Base-by-base conservation (phyloP, 495 filamentous ascomycete species). In the Thozetella sp. region DNA sequence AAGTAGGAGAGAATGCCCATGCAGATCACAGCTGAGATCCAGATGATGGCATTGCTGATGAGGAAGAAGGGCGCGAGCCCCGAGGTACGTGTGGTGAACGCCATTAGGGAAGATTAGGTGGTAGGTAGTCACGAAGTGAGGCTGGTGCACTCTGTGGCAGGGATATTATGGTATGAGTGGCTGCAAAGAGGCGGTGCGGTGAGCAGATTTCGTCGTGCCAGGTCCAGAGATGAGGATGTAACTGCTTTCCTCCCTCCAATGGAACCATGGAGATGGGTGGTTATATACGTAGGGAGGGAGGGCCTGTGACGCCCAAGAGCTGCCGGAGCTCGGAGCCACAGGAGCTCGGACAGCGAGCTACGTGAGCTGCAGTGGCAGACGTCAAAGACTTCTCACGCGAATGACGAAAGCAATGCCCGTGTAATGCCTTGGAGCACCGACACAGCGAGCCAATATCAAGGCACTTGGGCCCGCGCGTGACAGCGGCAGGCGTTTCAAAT, bases 1-100 rank as follows among this genome's bases (percentile, higher is more conserved):
- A 81, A 82, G 69, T 75, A 83, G 23, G 81, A 78, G 10, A 79
- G 71, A 37, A 85, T 71, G 27, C 78, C 79, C 76, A 85, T 77
- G 15, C 82, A 81, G 55, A 85, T 84, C 45, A 82, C 78, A 15
- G 81, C 75, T 34, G 77, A 81, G 40, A 68, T 62, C 83, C 83
- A 85, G 37, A 67, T 58, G 19, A 69, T 15, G 6, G 24, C 53
- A 58, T 69, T 67, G 57, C 58, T 64, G 57, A 60, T 25, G 25
- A 69, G 64, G 57, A 69, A 61, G 55, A 69, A 62, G 37, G 67
- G 67, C 43, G 43, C 6, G 10, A 48, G 9, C 10, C 43, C 43
- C 9, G 9, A 17, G 30, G 30, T 17, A 9, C 43, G 43, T 20
- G 43, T 20, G 48, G 45, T 53, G 1, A 19, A 4, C 10, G 48